phyloP scores from a whole-genome alignment of 2,329 filamentous ascomycete genomes.

The Diaporthe caulivora region DNA sequence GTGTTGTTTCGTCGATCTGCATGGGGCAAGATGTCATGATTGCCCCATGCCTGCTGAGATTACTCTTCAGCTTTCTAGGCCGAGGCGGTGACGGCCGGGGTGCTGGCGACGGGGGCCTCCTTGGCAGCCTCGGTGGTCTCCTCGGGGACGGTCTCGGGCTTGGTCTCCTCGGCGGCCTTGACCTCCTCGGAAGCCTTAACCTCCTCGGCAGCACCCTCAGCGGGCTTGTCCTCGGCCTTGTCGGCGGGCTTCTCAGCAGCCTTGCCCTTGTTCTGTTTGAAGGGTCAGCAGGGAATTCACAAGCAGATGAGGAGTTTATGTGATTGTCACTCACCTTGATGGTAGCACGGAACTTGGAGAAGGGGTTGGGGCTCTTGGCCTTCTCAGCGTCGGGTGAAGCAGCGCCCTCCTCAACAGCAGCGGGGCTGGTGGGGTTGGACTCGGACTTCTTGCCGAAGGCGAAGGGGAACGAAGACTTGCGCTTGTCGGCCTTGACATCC shows the following conservation, averaged over 20 bases:
- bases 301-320: background rate
- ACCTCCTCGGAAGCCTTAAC: conserved; percentile 47
- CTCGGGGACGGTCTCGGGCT: conserved; percentile 51
- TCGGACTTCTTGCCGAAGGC: conserved; percentile 82
- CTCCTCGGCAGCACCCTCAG: conserved; percentile 48
- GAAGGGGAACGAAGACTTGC: conserved; percentile 82
- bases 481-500: conserved; percentile 80
- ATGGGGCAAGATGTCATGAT: conserved; percentile 41
- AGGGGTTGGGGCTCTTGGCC: conserved; percentile 64
- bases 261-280: conserved; percentile 50
- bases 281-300: conserved; percentile 14
- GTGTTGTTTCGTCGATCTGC: conserved; percentile 41
- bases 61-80: conserved; percentile 52
- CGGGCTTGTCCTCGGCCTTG: conserved; percentile 58
- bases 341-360: conserved; percentile 72
- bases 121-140: conserved; percentile 46
- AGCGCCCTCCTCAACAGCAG: conserved; percentile 65
- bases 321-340: conserved; percentile 54
- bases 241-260: conserved; percentile 53
- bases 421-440: conserved; percentile 56
- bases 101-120: conserved; percentile 55
- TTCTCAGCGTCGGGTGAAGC: conserved; percentile 60
- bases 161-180: conserved; percentile 47
- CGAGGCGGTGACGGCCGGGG: conserved; percentile 64
- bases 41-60: conserved; percentile 42